phyloP scores from a whole-genome alignment of 176 grass and related monocot species.

The Pontederia paniculata region DNA sequence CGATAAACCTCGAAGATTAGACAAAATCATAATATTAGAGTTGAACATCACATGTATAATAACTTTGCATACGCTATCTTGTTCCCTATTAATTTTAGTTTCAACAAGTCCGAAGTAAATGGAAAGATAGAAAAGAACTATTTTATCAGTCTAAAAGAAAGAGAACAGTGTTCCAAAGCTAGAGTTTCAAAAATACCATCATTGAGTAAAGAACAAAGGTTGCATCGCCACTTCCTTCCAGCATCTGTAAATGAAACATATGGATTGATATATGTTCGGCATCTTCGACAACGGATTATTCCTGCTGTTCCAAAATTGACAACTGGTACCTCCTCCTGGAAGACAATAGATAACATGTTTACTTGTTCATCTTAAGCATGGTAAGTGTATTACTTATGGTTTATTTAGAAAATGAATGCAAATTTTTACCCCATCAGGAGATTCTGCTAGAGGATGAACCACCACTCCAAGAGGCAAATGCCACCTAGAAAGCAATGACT shows the following conservation, averaged over 20 bases:
- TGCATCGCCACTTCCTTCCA: slow-evolving; percentile 97
- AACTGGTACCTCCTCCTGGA: slow-evolving; percentile 72
- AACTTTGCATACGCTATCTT: too few species aligned
- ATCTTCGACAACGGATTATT: slow-evolving; percentile 87
- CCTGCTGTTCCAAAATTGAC: slow-evolving; percentile 81
- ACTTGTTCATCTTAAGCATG: neutral
- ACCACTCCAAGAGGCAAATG: slow-evolving; percentile 89
- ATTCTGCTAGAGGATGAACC: slow-evolving; percentile 74
- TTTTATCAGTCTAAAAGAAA: neutral
- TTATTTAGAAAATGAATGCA: neutral
- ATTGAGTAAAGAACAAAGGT: slow-evolving; percentile 91
- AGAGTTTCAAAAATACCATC: slow-evolving; percentile 43
- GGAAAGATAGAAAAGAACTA: too few species aligned
- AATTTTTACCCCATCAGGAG: slow-evolving; percentile 84
- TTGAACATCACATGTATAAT: too few species aligned
- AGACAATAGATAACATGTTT: slow-evolving; percentile 16
- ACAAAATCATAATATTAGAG: too few species aligned
- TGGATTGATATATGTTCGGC: slow-evolving; percentile 91
- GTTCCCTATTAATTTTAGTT: too few species aligned
- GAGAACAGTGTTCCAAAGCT: neutral
- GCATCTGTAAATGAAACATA: slow-evolving; percentile 87
- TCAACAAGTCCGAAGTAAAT: too few species aligned
- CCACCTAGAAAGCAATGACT: slow-evolving; percentile 82
- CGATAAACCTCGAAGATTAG: too few species aligned
- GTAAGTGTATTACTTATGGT: slow-evolving; percentile 1